phyloP scores from a whole-genome alignment of 2,329 filamentous ascomycete species.

The Stemphylium lycopersici region DNA sequence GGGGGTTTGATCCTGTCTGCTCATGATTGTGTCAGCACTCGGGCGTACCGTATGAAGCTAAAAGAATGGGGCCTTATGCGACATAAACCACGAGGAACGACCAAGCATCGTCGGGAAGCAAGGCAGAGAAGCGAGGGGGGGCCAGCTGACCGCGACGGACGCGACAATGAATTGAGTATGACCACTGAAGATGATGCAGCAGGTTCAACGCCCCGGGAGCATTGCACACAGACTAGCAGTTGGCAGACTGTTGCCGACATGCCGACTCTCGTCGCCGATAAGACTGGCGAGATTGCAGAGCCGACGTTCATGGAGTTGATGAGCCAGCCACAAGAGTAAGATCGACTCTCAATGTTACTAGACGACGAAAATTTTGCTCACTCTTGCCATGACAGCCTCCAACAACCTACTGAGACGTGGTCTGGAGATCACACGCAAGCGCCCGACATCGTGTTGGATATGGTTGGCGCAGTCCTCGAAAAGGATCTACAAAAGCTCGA shows the following conservation, averaged over 20 bases:
- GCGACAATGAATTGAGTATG: constrained; percentile 11
- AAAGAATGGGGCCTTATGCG: constrained; percentile 46
- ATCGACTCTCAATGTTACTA: not conserved
- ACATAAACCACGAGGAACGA: constrained; percentile 20
- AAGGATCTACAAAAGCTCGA: constrained; percentile 35
- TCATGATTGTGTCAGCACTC: constrained; percentile 28
- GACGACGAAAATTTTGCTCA: not conserved
- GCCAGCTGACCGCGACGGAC: constrained; percentile 6
- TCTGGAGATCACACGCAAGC: constrained; percentile 14
- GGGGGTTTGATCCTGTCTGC: not conserved
- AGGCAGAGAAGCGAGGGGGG: not conserved
- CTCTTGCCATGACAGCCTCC: constrained; percentile 17
- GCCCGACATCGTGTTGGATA: constrained; percentile 30
- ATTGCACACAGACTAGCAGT: constrained; percentile 4
- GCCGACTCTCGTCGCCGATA: not conserved
- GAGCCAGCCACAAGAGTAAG: constrained; percentile 17
- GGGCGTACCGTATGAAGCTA: constrained; percentile 47
- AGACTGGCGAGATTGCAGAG: constrained; percentile 8
- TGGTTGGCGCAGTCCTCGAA: constrained; percentile 37
- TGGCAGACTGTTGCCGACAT: constrained; percentile 16
- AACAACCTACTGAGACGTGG: constrained; percentile 21
- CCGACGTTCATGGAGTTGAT: constrained; percentile 17
- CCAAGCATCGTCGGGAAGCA: constrained; percentile 3
- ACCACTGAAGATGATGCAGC: constrained; percentile 7
- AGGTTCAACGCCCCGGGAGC: not conserved